phyloP scores from a whole-genome alignment of 192 early-diverging fungal genomes.

The Helicostylum pulchrum region DNA sequence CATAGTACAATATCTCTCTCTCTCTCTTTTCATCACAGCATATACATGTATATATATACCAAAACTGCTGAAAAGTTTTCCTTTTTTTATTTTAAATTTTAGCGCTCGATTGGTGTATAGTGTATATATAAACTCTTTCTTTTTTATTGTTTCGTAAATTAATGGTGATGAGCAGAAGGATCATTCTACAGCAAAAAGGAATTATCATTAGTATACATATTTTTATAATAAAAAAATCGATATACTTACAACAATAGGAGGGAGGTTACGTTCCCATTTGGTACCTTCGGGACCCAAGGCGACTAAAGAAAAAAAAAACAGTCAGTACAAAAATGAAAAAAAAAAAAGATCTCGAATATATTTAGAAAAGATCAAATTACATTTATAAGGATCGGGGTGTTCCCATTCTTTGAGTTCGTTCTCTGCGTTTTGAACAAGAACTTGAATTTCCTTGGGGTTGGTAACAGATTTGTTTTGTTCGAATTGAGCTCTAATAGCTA shows the following conservation, averaged over 20 bases:
- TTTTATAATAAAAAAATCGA: not conserved
- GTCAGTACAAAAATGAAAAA: not conserved
- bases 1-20: too few species aligned
- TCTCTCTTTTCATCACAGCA: too few species aligned
- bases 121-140: too few species aligned
- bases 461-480: constrained; percentile 73
- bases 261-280: constrained; percentile 83
- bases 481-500: constrained; percentile 82
- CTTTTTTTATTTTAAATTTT: too few species aligned
- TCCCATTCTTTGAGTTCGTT: constrained; percentile 63
- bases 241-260: constrained; percentile 44
- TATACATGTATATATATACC: too few species aligned
- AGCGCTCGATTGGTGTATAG: too few species aligned
- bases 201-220: not conserved
- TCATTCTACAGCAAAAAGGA: not conserved
- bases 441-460: constrained; percentile 70
- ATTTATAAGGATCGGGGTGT: constrained; percentile 85
- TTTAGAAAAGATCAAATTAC: constrained; percentile 43
- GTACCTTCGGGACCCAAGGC: constrained; percentile 67
- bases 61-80: too few species aligned
- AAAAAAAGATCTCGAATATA: not conserved
- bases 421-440: constrained; percentile 68
- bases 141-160: not conserved
- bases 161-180: constrained; percentile 20
- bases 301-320: constrained; percentile 41